A percentile compares a stretch with the other conserved stretches of the same genome.
Evolutionary conservation across 768 basidiomycete genomes (phyloP).

Genomic region (Mycena epipterygia): DNA sequence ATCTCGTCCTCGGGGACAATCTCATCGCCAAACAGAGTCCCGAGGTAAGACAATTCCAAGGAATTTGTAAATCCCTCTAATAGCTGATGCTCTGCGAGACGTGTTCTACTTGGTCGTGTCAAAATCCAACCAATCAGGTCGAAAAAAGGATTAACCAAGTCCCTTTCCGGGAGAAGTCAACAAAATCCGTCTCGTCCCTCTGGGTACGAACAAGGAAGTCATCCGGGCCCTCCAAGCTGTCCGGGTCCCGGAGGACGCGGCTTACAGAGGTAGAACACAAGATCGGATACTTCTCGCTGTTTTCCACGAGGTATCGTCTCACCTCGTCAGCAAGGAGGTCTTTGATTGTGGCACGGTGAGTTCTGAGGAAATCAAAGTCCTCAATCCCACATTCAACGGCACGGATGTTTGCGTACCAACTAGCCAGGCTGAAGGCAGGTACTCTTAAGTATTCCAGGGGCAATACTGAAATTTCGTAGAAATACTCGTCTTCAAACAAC

Average conservation of each 20-base stretch:
- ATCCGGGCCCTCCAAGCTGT: no score
- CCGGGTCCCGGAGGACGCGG: no score
- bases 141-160: not conserved
- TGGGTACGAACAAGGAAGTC: no score
- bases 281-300: no score
- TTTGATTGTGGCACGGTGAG: no score
- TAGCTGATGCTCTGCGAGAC: not conserved
- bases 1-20: not conserved
- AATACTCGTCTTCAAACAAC: not conserved
- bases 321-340: no score
- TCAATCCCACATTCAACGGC: not conserved
- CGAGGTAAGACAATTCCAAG: not conserved
- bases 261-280: no score
- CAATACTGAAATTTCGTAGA: not conserved
- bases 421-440: not conserved
- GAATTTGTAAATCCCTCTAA: not conserved
- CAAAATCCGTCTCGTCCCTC: not conserved
- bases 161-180: no score
- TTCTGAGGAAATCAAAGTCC: no score
- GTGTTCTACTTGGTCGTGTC: no score
- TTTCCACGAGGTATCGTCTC: no score
- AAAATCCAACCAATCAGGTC: not conserved
- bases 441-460: not conserved
- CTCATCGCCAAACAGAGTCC: not conserved
- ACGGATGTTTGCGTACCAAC: not conserved